Base-by-base conservation (phyloP, 305 asterid genomes). In the Fraxinus floribunda region DNA sequence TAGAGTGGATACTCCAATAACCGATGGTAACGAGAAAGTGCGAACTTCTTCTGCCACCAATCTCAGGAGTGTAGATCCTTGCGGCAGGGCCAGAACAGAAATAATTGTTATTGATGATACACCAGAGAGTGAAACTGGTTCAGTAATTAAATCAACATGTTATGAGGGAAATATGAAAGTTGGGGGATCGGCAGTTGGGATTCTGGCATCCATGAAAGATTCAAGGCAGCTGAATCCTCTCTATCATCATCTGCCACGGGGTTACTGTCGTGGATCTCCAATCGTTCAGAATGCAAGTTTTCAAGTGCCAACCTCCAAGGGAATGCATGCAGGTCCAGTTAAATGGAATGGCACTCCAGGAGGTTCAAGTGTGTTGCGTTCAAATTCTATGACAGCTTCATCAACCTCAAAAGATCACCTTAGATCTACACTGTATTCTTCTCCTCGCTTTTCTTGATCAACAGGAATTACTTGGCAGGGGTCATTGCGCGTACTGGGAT, bases 81-180 rank as follows among this genome's bases (percentile, higher is more conserved):
- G 82, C 18, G 87, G 84, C 73, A 84, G 86, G 39, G 78, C 75
- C 24, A 71, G 18, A 81, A 86, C 86, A 84, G 93, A 94, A 79
- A 70, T 90, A 60, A 88, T 88, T 29, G 85, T 87, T 5, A 88
- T 92, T 44, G 90, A 91, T 76, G 97, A 85, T 85, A 77, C 90
- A 3, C 90, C 88, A 16, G 90, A 89, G 78, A 83, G 72, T 52
- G 88, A 86, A 81, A 79, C 73, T 52, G 66, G 77, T 70, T 34
- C 79, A n/a, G 79, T 80, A 15, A 32, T 81, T 57, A 79, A 60
- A 77, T 73, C 86, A 76, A 52, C 79, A n/a, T 81, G 57, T 77
- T 41, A 66, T 66, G 78, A 29, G 32, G 82, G 82, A 70, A 62
- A 74, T 80, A 78, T 80, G 36, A 87, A 73, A 62, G 68, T 79